These are phyloP conservation scores for Starmerella sp. DNA, from an alignment of 805 yeast species.

Conservation along the genomic window DNA sequence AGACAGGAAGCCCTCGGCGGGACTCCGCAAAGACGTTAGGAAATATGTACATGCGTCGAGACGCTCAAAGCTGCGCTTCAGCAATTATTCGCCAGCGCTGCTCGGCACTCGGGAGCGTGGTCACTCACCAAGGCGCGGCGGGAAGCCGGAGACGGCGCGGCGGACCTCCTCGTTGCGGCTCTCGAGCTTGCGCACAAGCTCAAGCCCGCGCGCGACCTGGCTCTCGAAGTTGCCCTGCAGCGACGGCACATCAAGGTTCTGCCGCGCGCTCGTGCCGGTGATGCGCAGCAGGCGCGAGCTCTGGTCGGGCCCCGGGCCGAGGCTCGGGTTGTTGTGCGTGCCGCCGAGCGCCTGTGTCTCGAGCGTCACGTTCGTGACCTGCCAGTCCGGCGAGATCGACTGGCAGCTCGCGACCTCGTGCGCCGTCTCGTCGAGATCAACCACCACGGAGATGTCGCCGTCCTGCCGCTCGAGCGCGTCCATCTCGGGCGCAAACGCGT, in stretches of 20 bases:
- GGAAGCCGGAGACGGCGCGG: constrained; percentile 1
- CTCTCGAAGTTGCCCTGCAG: constrained; percentile 13
- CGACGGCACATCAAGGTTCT: constrained; percentile 18
- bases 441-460: constrained; percentile 28
- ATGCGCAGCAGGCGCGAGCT: constrained; percentile 1
- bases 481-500: constrained; percentile 28
- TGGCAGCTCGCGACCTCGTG: constrained; percentile 24
- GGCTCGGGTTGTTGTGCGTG: constrained; percentile 11
- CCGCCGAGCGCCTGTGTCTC: constrained; percentile 19
- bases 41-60: too few relatives aligned
- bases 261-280: constrained; percentile 6
- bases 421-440: constrained; percentile 31
- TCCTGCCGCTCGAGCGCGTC: constrained; percentile 26
- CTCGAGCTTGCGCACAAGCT: constrained; percentile 14
- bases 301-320: constrained; percentile 19
- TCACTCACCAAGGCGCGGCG: not conserved
- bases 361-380: constrained; percentile 25
- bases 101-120: too few relatives aligned
- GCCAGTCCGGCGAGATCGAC: constrained; percentile 33
- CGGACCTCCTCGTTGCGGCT: constrained; percentile 17
- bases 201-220: constrained; percentile 14
- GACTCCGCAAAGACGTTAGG: too few relatives aligned
- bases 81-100: too few relatives aligned
- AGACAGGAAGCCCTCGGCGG: too few relatives aligned
- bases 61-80: too few relatives aligned